Conservation (phyloP, 2,329 filamentous ascomycete species). For the Sporothrix globosa region DNA sequence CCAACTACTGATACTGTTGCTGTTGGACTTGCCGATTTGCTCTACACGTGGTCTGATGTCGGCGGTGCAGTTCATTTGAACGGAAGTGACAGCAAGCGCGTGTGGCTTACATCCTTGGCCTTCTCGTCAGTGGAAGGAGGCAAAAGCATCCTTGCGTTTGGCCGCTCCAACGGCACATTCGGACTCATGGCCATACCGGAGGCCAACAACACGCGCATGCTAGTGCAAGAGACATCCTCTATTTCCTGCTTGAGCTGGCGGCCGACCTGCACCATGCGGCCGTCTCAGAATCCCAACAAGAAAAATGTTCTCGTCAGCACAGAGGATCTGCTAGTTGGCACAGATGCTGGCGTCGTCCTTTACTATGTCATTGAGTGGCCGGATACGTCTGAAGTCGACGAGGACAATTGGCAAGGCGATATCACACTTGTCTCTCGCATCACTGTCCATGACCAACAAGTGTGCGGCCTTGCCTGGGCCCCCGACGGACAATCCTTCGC, state of each 20-base stretch:
- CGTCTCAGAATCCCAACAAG: constrained; percentile 55
- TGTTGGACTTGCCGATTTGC: constrained; percentile 75
- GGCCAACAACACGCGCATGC: constrained; percentile 48
- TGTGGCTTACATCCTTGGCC: constrained; percentile 78
- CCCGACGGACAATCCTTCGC: constrained; percentile 75
- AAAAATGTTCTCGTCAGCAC: constrained; percentile 60
- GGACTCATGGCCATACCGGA: constrained; percentile 78
- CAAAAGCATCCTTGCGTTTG: constrained; percentile 81
- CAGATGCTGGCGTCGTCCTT: constrained; percentile 79
- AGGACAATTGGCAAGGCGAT: constrained; percentile 73
- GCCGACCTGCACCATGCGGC: constrained; percentile 60
- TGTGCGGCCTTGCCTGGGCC: constrained; percentile 93
- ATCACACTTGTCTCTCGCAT: constrained; percentile 79
- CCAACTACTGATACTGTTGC: constrained; percentile 73
- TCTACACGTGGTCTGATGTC: constrained; percentile 88
- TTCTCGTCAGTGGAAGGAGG: constrained; percentile 81
- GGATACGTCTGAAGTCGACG: constrained; percentile 61
- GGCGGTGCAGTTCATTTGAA: constrained; percentile 65
- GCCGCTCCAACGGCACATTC: constrained; percentile 75
- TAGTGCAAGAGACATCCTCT: constrained; percentile 70
- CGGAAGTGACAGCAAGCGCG: constrained; percentile 50
- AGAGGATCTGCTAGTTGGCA: constrained; percentile 85
- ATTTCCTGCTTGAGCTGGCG: constrained; percentile 84
- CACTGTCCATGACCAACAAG: constrained; percentile 79
- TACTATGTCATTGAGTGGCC: constrained; percentile 92